phyloP scores from a whole-genome alignment of 2,329 filamentous ascomycete species.

The Curvularia spicifera region DNA sequence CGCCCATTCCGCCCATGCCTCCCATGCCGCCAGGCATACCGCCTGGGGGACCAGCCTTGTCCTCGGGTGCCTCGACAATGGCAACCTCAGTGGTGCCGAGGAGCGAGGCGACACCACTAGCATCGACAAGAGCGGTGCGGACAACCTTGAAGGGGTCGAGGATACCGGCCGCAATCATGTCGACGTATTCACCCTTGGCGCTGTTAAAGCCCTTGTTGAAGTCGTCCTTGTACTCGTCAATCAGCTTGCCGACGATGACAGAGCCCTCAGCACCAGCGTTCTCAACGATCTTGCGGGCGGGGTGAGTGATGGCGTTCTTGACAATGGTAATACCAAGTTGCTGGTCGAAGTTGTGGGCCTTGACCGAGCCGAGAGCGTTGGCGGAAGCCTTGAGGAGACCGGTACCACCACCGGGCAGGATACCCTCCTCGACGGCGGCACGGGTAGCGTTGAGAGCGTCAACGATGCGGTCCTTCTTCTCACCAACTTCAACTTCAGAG shows the following conservation, averaged over 20 bases:
- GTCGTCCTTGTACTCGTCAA: slow-evolving; percentile 86
- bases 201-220: slow-evolving; percentile 99
- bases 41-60: slow-evolving; percentile 69
- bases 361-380: slow-evolving; percentile 82
- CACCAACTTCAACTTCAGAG: slow-evolving; percentile 97
- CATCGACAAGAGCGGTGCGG: slow-evolving; percentile 92
- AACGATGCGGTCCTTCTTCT: slow-evolving; percentile 99
- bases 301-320: slow-evolving; percentile 96
- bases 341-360: slow-evolving; percentile 97
- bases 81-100: slow-evolving; percentile 98
- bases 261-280: slow-evolving; percentile 96
- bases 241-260: slow-evolving; percentile 96
- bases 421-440: slow-evolving; percentile 98
- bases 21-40: slow-evolving; percentile 65
- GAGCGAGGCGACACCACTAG: slow-evolving; percentile 93
- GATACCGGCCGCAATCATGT: slow-evolving; percentile 97
- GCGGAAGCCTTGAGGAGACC: slow-evolving; percentile 95
- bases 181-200: slow-evolving; percentile 95
- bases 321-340: slow-evolving; percentile 97
- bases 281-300: slow-evolving; percentile 94
- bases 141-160: slow-evolving; percentile 99
- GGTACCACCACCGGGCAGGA: slow-evolving; percentile 97
- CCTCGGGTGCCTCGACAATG: slow-evolving; percentile 93
- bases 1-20: slow-evolving; percentile 58
- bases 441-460: slow-evolving; percentile 98